Conservation (phyloP, 176 grass and related monocot species). For the Eleusine indica region DNA sequence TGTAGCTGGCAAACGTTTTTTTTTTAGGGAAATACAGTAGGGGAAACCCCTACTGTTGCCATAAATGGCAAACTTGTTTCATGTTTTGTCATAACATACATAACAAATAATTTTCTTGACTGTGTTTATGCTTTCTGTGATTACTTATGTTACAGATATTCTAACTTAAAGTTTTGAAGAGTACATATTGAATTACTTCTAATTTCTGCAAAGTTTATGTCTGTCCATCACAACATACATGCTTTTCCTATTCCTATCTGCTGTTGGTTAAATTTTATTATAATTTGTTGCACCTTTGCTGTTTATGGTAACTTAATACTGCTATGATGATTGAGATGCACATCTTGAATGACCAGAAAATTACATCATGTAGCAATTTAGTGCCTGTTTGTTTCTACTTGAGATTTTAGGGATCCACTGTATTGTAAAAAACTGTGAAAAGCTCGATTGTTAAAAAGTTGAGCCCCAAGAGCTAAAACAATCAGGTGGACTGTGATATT, state of each 20-base stretch:
- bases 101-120: not conserved
- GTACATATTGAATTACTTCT: not conserved
- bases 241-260: not conserved
- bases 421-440: too few relatives aligned
- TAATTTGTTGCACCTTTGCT: not conserved
- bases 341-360: not conserved
- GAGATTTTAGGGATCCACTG: too few relatives aligned
- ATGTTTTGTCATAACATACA: not conserved
- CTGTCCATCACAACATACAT: not conserved
- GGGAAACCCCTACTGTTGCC: too few relatives aligned
- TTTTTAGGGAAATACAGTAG: too few relatives aligned
- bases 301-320: not conserved
- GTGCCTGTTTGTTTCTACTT: too few relatives aligned
- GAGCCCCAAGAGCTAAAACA: too few relatives aligned
- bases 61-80: not conserved
- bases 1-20: not conserved
- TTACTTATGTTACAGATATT: not conserved
- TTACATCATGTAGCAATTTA: not conserved
- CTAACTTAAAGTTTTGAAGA: not conserved
- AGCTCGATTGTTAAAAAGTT: too few relatives aligned
- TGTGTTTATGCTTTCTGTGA: not conserved
- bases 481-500: too few relatives aligned
- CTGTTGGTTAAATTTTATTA: slow-evolving; percentile 4
- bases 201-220: not conserved
- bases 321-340: not conserved